These are phyloP conservation scores for Parathielavia appendiculata DNA, from an alignment of 495 filamentous ascomycete species.

Conservation along the genomic window DNA sequence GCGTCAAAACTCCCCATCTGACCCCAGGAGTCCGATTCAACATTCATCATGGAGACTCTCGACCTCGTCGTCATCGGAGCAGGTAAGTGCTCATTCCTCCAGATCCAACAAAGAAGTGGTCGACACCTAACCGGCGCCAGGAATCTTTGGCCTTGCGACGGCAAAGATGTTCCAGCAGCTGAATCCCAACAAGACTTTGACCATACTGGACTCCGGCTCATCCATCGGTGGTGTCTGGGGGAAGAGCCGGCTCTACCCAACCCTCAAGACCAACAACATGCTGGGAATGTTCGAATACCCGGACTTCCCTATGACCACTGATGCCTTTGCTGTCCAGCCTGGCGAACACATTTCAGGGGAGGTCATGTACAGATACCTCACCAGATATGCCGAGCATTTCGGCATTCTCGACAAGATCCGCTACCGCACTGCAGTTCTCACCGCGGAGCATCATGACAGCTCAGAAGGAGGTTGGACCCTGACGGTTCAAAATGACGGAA, in stretches of 20 bases:
- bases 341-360: constrained; percentile 66
- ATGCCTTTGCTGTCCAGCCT: constrained; percentile 53
- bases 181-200: constrained; percentile 36
- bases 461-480: constrained; percentile 39
- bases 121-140: constrained; percentile 20
- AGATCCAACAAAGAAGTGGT: not conserved
- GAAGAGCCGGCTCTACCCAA: constrained; percentile 57
- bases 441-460: constrained; percentile 43
- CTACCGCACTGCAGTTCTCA: constrained; percentile 48
- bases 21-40: not conserved
- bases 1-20: not conserved
- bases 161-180: constrained; percentile 41
- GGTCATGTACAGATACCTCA: constrained; percentile 61
- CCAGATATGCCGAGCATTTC: constrained; percentile 57
- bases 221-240: constrained; percentile 68
- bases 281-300: constrained; percentile 66
- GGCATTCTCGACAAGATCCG: constrained; percentile 51
- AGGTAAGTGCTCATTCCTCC: constrained; percentile 29
- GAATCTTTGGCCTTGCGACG: constrained; percentile 39
- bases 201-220: constrained; percentile 36
- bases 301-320: constrained; percentile 65
- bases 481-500: constrained; percentile 24
- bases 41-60: constrained; percentile 35
- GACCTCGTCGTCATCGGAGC: constrained; percentile 45
- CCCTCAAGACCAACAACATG: constrained; percentile 57